Evolutionary conservation across 2,329 filamentous ascomycete genomes (phyloP).

Genomic region (Pseudovirgaria hyperparasitica): DNA sequence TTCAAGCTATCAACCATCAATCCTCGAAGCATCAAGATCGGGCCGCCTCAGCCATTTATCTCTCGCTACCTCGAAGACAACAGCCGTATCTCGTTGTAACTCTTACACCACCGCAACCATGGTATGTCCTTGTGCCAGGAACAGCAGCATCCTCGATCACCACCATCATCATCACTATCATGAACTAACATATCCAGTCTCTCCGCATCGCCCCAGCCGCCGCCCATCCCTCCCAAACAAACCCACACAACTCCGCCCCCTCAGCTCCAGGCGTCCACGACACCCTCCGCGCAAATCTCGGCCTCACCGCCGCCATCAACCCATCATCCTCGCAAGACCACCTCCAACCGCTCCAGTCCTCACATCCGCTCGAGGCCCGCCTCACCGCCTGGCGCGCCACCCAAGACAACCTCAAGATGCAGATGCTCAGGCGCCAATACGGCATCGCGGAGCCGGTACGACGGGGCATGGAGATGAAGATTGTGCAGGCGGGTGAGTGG

Average conservation of each 20-base stretch:
- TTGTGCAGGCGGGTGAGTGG: constrained; percentile 70
- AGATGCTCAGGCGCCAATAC: constrained; percentile 72
- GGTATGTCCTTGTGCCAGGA: constrained; percentile 3
- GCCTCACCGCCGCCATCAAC: constrained; percentile 35
- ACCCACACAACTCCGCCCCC: constrained; percentile 52
- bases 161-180: constrained; percentile 1
- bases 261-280: constrained; percentile 91
- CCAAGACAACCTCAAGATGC: constrained; percentile 79
- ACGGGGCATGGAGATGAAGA: constrained; percentile 89
- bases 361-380: constrained; percentile 85
- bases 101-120: constrained; percentile 2
- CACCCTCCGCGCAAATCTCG: constrained; percentile 74
- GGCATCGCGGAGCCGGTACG: constrained; percentile 88
- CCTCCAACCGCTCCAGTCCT: constrained; percentile 41
- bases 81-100: not conserved
- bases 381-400: constrained; percentile 83
- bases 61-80: not conserved
- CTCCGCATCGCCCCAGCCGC: constrained; percentile 77
- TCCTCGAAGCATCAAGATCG: constrained; percentile 6
- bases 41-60: not conserved
- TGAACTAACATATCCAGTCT: constrained; percentile 40
- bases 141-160: constrained; percentile 1
- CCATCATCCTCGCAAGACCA: constrained; percentile 17
- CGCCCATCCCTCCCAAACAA: constrained; percentile 44
- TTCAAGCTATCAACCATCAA: constrained; percentile 1